phyloP scores from a whole-genome alignment of 306 rosid species.

The Castanopsis chinensis region DNA sequence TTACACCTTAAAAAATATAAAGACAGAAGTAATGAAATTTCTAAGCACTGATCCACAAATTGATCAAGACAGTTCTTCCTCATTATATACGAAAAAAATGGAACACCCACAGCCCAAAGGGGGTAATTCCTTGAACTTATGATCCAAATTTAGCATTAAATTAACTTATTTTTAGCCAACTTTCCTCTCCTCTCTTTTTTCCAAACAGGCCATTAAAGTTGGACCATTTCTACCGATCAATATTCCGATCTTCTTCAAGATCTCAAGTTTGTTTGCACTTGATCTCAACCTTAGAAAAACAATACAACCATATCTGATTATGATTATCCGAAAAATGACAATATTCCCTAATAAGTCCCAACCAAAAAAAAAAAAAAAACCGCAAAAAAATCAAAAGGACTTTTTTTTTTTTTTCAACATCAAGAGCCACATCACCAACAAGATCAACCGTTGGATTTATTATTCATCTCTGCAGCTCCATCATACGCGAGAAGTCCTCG shows the following conservation, averaged over 20 bases:
- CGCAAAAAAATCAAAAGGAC: not conserved
- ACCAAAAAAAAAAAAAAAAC: not conserved
- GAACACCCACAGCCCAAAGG: no score
- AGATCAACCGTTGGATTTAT: constrained; percentile 27
- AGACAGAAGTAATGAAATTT: no score
- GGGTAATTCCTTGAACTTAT: no score
- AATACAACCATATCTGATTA: constrained; percentile 2
- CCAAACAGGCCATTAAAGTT: no score
- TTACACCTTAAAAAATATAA: no score
- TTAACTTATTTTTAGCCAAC: no score
- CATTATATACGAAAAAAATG: no score
- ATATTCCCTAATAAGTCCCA: not conserved
- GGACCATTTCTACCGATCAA: not conserved
- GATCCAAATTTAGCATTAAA: no score
- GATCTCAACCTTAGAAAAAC: not conserved
- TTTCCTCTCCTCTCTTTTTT: no score
- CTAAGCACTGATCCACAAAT: no score
- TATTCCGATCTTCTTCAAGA: not conserved
- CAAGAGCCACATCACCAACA: not conserved
- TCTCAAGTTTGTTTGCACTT: not conserved
- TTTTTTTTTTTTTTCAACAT: not conserved
- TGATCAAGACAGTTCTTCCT: no score
- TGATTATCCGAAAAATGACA: no score
- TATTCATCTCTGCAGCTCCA: constrained; percentile 60
- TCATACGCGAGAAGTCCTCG: constrained; percentile 80